Base-by-base conservation (phyloP, 2,329 filamentous ascomycete genomes). In the Dactylellina haptotyla region DNA sequence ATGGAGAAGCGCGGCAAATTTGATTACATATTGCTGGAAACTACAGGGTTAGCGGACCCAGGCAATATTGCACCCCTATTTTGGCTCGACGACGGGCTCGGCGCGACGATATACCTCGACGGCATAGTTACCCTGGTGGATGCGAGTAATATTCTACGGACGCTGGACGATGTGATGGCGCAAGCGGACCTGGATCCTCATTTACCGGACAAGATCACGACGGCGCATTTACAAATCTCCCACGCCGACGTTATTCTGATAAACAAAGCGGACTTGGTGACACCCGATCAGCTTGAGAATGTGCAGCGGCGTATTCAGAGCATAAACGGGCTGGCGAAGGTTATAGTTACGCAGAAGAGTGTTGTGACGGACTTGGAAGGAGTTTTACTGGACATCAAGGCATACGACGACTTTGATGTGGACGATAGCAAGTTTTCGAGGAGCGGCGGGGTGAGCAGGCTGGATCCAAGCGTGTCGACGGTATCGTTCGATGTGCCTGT, bases 1-100 rank as follows among this genome's bases (percentile, higher is more conserved):
- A 98, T 99, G 92, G 91, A 93, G 76, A 92, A 93, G 78, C 92
- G 91, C 76, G 94, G 94, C 54, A 89, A 89, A 3, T 99, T 99
- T 79, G 95, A 99, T 83, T 99, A 98, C 82, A 98, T 99, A 76
- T 86, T 99, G 1, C 88, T 99, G 0, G 95, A 99, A 81, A 99
- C 95, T 0, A 98, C 95, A 0, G 95, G 95, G 0, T 85, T 99
- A 4, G 95, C 95, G 3, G 94, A 99, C 79, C 95, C 95, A 0
- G 95, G 95, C 0, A 98, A 98, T 78, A 88, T 99, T 57, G 95
- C 95, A 0, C 95, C 95, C 0, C 83, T 98, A 12, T 99, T 99
- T 83, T 99, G 95, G 95, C 89, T 99, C 25, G 95, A 99, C 78
- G 94, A 98, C 76, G 95, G 93, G 0, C 86, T 99, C 1, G 94